phyloP scores from a whole-genome alignment of 2,329 filamentous ascomycete genomes.

The Dactylellina sp. region DNA sequence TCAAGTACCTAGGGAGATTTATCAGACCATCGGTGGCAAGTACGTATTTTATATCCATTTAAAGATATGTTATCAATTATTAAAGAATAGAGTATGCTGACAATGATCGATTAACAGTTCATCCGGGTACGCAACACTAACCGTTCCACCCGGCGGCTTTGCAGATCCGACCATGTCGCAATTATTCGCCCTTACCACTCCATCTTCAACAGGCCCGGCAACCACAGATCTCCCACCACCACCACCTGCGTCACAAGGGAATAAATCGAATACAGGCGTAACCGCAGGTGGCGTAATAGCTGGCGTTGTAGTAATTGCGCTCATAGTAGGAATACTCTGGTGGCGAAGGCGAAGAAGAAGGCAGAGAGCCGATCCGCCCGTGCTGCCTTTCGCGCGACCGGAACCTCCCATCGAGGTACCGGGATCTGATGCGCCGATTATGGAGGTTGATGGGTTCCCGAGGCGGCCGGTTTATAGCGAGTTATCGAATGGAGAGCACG shows the following conservation, averaged over 20 bases:
- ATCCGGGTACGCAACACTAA: slow-evolving; percentile 29
- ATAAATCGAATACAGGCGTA: slow-evolving; percentile 12
- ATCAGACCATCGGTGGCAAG: slow-evolving; percentile 31
- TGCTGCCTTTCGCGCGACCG: background rate
- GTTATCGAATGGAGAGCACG: slow-evolving; percentile 4
- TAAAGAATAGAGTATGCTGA: background rate
- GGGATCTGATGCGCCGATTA: background rate
- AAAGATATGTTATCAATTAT: background rate
- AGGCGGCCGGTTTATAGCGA: slow-evolving; percentile 21
- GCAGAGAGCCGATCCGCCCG: background rate
- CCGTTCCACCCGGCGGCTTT: slow-evolving; percentile 26
- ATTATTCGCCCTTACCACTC: slow-evolving; percentile 32
- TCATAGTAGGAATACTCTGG: background rate
- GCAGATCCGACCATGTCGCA: slow-evolving; percentile 27
- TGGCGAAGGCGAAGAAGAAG: slow-evolving; percentile 3
- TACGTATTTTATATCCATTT: slow-evolving; percentile 8
- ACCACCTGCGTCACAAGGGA: background rate
- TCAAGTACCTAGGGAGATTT: slow-evolving; percentile 21
- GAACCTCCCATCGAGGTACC: slow-evolving; percentile 13
- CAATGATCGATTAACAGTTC: slow-evolving; percentile 12
- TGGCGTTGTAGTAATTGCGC: background rate
- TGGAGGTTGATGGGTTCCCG: slow-evolving; percentile 29
- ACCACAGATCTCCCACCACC: background rate
- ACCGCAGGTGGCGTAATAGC: slow-evolving; percentile 29
- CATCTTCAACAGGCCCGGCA: slow-evolving; percentile 16